Percentiles rank a stretch among this genome's conserved stretches.
These are phyloP conservation scores for Filobasidium uniguttulatum DNA, from an alignment of 1,284 basidiomycete species.

Conservation along the genomic window DNA sequence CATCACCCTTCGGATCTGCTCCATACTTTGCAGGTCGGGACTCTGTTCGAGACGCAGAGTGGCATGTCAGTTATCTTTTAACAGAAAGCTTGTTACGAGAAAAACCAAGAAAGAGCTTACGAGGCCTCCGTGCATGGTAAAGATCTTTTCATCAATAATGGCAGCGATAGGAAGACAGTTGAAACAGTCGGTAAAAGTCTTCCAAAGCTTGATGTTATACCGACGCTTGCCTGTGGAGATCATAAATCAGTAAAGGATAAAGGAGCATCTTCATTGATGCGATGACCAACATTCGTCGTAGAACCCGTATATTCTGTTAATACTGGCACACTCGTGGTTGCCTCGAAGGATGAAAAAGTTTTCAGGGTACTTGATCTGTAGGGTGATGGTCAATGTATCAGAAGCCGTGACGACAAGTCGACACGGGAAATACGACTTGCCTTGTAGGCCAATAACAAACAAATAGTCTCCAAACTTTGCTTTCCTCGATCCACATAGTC, in stretches of 20 bases:
- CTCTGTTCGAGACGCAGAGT: too few species aligned
- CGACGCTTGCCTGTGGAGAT: constrained; percentile 43
- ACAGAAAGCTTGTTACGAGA: background rate
- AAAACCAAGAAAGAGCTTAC: constrained; percentile 13
- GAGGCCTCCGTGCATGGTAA: constrained; percentile 41
- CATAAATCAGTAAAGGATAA: too few species aligned
- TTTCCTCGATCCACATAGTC: constrained; percentile 51
- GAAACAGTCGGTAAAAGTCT: constrained; percentile 53
- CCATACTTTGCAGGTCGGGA: constrained; percentile 97
- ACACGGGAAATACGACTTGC: background rate
- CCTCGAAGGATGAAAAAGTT: constrained; percentile 51
- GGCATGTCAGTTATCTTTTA: too few species aligned
- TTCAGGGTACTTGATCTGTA: constrained; percentile 48
- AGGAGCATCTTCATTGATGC: too few species aligned
- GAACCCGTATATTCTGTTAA: constrained; percentile 50
- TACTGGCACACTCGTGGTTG: constrained; percentile 49
- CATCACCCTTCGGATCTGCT: constrained; percentile 98
- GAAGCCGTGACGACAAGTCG: background rate
- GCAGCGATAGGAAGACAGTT: constrained; percentile 52
- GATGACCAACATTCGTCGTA: constrained; percentile 46
- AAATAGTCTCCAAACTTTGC: constrained; percentile 50
- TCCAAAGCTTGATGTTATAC: constrained; percentile 54
- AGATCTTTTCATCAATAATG: constrained; percentile 51
- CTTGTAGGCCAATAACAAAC: constrained; percentile 43
- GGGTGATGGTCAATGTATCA: background rate